Percentiles rank a stretch among this genome's conserved stretches.
phyloP scores from a whole-genome alignment of 148 eudicot genomes.

The Amaranthus cruentus region DNA sequence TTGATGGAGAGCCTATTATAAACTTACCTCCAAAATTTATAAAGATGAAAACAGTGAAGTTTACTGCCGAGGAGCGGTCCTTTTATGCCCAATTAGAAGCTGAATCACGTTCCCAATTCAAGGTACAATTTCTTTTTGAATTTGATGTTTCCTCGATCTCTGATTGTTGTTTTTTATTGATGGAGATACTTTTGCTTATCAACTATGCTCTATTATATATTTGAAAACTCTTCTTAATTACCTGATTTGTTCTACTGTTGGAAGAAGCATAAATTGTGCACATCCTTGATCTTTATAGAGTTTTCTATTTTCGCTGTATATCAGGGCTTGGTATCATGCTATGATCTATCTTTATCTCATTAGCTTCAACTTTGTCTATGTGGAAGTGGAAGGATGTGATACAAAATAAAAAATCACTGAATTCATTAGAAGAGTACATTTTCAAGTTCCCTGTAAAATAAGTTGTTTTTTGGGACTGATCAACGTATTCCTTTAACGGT shows the following conservation, averaged over 20 bases:
- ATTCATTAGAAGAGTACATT: too few species aligned
- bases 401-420: too few species aligned
- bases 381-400: neutral
- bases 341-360: neutral
- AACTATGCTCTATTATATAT: neutral
- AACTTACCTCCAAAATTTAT: conserved; percentile 67
- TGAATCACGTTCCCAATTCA: conserved; percentile 77
- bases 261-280: neutral
- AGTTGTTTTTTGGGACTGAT: too few species aligned
- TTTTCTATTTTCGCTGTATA: neutral
- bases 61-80: conserved; percentile 71
- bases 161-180: neutral
- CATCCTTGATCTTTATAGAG: neutral
- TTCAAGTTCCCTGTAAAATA: too few species aligned
- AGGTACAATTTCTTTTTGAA: conserved; percentile 37
- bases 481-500: too few species aligned
- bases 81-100: conserved; percentile 80
- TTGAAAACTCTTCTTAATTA: neutral
- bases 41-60: conserved; percentile 50
- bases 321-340: too few species aligned
- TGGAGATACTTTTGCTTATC: neutral
- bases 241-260: neutral
- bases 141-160: neutral
- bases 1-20: conserved; percentile 88
- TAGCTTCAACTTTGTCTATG: neutral